These are phyloP conservation scores for Eimeria necatrix DNA, from an alignment of 169 alveolate genomes.

Conservation along the genomic window DNA sequence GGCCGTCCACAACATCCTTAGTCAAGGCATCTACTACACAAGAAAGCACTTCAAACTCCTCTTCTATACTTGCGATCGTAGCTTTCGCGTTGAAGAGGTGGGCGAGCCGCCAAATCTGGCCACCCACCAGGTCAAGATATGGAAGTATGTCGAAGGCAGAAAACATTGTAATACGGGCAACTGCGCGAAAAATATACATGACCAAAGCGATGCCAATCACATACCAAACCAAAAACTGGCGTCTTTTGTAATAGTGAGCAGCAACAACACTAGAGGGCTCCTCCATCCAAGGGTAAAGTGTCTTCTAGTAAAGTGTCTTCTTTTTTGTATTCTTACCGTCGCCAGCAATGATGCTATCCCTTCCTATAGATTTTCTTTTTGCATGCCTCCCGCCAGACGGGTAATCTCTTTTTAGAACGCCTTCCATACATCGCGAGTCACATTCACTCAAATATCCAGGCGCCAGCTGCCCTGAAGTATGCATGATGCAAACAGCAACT, in stretches of 20 bases:
- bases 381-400: background rate
- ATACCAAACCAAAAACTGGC: background rate
- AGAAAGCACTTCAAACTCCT: constrained; percentile 16
- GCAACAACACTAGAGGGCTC: background rate
- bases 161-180: constrained; percentile 14
- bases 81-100: background rate
- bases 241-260: background rate
- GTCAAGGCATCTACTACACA: constrained; percentile 37
- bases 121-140: constrained; percentile 38
- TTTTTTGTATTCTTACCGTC: constrained; percentile 1
- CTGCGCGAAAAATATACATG: background rate
- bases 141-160: constrained; percentile 41
- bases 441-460: constrained; percentile 57
- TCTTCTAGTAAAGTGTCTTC: too few species aligned
- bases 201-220: background rate
- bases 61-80: background rate
- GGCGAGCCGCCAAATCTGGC: constrained; percentile 66
- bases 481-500: background rate
- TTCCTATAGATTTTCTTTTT: background rate
- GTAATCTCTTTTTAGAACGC: constrained; percentile 15
- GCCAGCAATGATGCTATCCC: constrained; percentile 46
- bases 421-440: constrained; percentile 46
- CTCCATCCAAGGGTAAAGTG: too few species aligned
- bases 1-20: background rate
- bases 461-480: constrained; percentile 44